Percentiles rank a stretch among this genome's conserved stretches.
Evolutionary conservation across 23 red algal genomes (phyloP).

Genomic region (Cyanidiococcus yangmingshanensis): DNA sequence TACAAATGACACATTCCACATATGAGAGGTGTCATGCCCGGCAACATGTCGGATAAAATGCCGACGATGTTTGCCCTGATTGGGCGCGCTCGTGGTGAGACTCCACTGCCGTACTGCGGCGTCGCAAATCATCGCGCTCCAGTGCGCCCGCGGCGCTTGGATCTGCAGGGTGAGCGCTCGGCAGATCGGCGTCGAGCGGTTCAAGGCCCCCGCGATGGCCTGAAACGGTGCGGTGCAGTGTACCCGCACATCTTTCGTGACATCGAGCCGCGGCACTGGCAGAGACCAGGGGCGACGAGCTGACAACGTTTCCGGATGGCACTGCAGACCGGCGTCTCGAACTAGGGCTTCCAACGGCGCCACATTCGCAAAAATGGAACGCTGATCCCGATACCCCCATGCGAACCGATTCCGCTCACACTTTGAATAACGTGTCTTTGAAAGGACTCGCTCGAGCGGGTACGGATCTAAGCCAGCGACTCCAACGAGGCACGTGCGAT

Average conservation of each 20-base stretch:
- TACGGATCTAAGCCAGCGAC: slow-evolving; percentile 11
- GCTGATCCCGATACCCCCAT: not conserved
- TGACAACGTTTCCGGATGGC: not conserved
- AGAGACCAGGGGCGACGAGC: not conserved
- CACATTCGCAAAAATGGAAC: slow-evolving; percentile 6
- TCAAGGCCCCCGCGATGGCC: not conserved
- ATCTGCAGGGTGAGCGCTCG: not conserved
- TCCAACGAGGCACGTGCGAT: not conserved
- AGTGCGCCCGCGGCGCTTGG: slow-evolving; percentile 7
- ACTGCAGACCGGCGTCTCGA: not conserved
- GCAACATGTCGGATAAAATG: slow-evolving; percentile 14
- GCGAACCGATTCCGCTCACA: not conserved
- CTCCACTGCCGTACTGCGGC: slow-evolving; percentile 13
- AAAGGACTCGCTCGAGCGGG: not conserved
- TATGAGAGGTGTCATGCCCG: not conserved
- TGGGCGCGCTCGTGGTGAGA: not conserved
- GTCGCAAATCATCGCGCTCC: not conserved
- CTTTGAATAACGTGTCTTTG: too few relatives aligned
- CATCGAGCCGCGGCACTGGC: not conserved
- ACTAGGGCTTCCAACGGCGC: not conserved
- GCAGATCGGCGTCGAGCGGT: not conserved
- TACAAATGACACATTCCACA: slow-evolving; percentile 7
- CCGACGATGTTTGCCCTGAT: not conserved
- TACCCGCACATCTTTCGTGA: not conserved
- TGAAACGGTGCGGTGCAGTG: not conserved